These are phyloP conservation scores for Priceomyces fermenticarens DNA, from an alignment of 805 yeast species.

Conservation along the genomic window DNA sequence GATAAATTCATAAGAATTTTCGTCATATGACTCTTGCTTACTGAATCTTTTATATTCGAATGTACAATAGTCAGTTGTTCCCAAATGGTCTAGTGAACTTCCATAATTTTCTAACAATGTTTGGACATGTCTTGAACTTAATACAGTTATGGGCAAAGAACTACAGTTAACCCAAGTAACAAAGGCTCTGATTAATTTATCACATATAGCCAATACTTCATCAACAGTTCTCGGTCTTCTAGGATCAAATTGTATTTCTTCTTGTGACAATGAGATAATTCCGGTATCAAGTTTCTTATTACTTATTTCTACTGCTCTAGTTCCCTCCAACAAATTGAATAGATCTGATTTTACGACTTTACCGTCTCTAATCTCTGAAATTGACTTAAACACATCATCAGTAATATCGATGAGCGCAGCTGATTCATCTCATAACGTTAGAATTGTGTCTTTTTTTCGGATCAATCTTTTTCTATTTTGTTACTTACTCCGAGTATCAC, in stretches of 20 bases:
- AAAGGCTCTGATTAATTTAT: constrained; percentile 50
- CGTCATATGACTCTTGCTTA: constrained; percentile 6
- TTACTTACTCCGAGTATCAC: no score
- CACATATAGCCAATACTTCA: constrained; percentile 50
- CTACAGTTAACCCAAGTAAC: constrained; percentile 77
- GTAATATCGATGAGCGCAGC: constrained; percentile 50
- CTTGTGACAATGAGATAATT: constrained; percentile 44
- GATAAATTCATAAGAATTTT: constrained; percentile 14
- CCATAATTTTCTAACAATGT: constrained; percentile 45
- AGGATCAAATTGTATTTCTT: constrained; percentile 48
- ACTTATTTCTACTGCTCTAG: constrained; percentile 79
- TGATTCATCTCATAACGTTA: background rate
- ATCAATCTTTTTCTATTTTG: no score
- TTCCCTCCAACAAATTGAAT: constrained; percentile 76
- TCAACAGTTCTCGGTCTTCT: constrained; percentile 31
- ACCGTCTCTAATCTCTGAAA: constrained; percentile 42
- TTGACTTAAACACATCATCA: constrained; percentile 39
- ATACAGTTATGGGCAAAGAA: constrained; percentile 70
- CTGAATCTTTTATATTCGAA: constrained; percentile 12
- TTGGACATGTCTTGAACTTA: constrained; percentile 74
- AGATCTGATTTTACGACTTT: constrained; percentile 55
- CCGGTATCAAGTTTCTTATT: constrained; percentile 79
- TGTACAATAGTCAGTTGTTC: constrained; percentile 8
- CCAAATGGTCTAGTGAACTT: constrained; percentile 10
- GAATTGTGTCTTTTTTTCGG: background rate